Evolutionary conservation across 371 early-diverging fungal species (phyloP).

Genomic region (Catenaria anguillulae): DNA sequence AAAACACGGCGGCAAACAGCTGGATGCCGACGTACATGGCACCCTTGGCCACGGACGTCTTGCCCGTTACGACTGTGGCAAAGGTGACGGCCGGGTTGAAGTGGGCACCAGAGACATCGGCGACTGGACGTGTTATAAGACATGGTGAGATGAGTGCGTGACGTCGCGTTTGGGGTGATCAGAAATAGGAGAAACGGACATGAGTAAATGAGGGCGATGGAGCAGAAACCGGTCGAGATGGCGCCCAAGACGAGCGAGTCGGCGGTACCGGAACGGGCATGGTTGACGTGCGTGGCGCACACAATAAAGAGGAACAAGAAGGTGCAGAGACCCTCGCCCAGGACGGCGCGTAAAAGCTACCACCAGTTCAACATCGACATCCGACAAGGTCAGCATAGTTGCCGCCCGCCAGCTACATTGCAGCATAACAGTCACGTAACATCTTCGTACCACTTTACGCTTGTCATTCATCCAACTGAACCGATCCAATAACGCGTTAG

Average conservation of each 20-base stretch:
- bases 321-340: slow-evolving; percentile 34
- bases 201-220: slow-evolving; percentile 51
- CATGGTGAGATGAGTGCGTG: no score
- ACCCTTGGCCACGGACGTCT: slow-evolving; percentile 37
- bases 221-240: slow-evolving; percentile 35
- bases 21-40: slow-evolving; percentile 44
- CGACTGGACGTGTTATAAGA: no score
- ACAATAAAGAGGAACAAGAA: slow-evolving; percentile 39
- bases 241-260: slow-evolving; percentile 34
- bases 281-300: slow-evolving; percentile 30
- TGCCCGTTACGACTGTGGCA: slow-evolving; percentile 45
- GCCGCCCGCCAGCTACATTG: no score
- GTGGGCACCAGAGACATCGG: slow-evolving; percentile 46
- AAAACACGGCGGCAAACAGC: slow-evolving; percentile 37
- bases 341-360: slow-evolving; percentile 32
- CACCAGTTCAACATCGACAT: neutral
- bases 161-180: no score
- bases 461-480: slow-evolving; percentile 1
- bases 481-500: neutral
- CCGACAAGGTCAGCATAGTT: no score
- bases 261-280: slow-evolving; percentile 24
- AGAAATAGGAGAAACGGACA: no score
- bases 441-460: slow-evolving; percentile 6
- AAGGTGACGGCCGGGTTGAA: slow-evolving; percentile 58
- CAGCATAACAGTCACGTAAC: neutral